These are phyloP conservation scores for Medicago arabica DNA, from an alignment of 306 rosid genomes.

Conservation along the genomic window DNA sequence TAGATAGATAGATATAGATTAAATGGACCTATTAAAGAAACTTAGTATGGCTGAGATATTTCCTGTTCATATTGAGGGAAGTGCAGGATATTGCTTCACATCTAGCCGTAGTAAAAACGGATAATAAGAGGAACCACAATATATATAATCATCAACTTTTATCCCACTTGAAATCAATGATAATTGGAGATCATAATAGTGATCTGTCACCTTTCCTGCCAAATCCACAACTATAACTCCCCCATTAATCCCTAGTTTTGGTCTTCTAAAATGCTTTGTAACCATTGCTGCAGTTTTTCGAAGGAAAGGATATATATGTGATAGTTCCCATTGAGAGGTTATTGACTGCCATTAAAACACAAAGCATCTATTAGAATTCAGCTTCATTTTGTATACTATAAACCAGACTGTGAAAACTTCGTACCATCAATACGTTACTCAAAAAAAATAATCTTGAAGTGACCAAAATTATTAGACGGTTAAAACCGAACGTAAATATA, in stretches of 20 bases:
- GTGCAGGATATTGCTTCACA: conserved; percentile 7
- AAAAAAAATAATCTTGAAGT: too few relatives aligned
- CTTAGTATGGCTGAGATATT: background rate
- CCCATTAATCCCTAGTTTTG: conserved; percentile 44
- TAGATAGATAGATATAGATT: too few relatives aligned
- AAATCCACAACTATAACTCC: conserved; percentile 62
- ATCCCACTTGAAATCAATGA: conserved; percentile 53
- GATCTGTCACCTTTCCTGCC: conserved; percentile 49
- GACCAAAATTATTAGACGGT: too few relatives aligned
- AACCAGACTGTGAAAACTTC: too few relatives aligned
- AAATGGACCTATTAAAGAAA: background rate
- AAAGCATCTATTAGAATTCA: background rate
- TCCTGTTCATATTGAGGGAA: conserved; percentile 31
- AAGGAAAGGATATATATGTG: conserved; percentile 47
- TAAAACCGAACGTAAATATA: too few relatives aligned
- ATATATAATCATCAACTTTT: conserved; percentile 57
- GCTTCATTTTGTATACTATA: too few relatives aligned
- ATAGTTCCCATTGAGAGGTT: conserved; percentile 43
- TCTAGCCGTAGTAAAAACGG: conserved; percentile 40
- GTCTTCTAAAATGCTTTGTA: conserved; percentile 34
- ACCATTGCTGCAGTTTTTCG: conserved; percentile 48
- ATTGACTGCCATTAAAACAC: conserved; percentile 44
- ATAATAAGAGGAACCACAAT: conserved; percentile 35
- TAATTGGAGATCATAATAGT: conserved; percentile 54
- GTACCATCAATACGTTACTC: too few relatives aligned